Conservation (phyloP, 139 green algal genomes). For the Spirogloea muscicola region DNA sequence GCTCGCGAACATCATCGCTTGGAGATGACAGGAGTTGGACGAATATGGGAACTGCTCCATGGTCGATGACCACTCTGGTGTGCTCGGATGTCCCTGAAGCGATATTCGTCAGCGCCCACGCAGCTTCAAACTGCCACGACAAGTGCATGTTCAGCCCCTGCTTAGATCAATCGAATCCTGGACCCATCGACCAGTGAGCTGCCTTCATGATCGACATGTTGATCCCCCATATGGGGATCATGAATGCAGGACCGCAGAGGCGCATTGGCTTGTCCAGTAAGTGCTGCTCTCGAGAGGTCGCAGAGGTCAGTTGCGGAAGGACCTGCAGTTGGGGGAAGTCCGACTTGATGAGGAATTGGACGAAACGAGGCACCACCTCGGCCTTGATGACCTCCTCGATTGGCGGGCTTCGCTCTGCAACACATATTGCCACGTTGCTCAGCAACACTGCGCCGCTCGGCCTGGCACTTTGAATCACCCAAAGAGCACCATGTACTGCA, state of each 20-base stretch:
- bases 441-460: too few relatives aligned
- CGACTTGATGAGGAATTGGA: slow-evolving; percentile 86
- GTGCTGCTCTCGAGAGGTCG: too few relatives aligned
- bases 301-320: too few relatives aligned
- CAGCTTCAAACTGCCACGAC: slow-evolving; percentile 85
- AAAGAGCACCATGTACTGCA: too few relatives aligned
- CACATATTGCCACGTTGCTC: too few relatives aligned
- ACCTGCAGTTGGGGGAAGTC: slow-evolving; percentile 77
- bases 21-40: slow-evolving; percentile 86
- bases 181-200: too few relatives aligned
- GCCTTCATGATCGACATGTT: too few relatives aligned
- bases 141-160: neutral
- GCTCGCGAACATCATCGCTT: slow-evolving; percentile 93
- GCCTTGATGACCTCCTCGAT: slow-evolving; percentile 98
- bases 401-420: slow-evolving; percentile 89
- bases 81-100: slow-evolving; percentile 94
- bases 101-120: slow-evolving; percentile 98
- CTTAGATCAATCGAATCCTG: too few relatives aligned
- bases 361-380: slow-evolving; percentile 91
- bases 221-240: too few relatives aligned
- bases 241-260: too few relatives aligned
- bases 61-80: slow-evolving; percentile 95
- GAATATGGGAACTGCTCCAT: slow-evolving; percentile 94
- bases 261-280: too few relatives aligned
- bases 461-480: too few relatives aligned